phyloP scores from a whole-genome alignment of 2,329 filamentous ascomycete species.

The Diaporthe destruens region DNA sequence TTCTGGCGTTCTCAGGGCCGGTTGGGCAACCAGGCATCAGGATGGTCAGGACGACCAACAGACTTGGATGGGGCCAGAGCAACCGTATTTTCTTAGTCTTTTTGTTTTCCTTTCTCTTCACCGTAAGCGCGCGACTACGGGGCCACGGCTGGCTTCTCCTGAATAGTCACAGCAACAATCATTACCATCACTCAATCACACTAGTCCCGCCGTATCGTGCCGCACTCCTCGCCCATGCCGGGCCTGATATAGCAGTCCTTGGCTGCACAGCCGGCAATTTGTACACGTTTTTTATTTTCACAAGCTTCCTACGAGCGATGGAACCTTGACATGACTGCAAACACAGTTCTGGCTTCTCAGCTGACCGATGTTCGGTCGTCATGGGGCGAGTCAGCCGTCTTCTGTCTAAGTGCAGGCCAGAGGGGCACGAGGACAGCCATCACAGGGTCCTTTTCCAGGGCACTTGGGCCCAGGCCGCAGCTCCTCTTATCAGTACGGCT shows the following conservation, averaged over 20 bases:
- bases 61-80: slow-evolving; percentile 20
- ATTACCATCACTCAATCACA: neutral
- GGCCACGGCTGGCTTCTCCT: neutral
- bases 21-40: slow-evolving; percentile 3
- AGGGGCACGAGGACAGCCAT: slow-evolving; percentile 11
- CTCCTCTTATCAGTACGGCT: slow-evolving; percentile 24
- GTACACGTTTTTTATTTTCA: neutral
- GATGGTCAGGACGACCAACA: slow-evolving; percentile 36
- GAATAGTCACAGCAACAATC: neutral
- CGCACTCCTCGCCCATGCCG: neutral
- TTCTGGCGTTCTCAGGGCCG: slow-evolving; percentile 24
- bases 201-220: neutral
- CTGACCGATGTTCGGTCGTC: slow-evolving; percentile 24
- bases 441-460: neutral
- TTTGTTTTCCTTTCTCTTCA: neutral
- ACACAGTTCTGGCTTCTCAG: slow-evolving; percentile 12
- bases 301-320: slow-evolving; percentile 6
- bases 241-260: neutral
- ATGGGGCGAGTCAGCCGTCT: slow-evolving; percentile 28
- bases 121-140: neutral
- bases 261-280: neutral
- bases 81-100: neutral
- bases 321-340: slow-evolving; percentile 8
- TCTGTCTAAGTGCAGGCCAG: slow-evolving; percentile 11
- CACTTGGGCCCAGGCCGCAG: slow-evolving; percentile 8